Evolutionary conservation across 768 basidiomycete species (phyloP).

Genomic region (Porphyrellus cyaneotinctus): DNA sequence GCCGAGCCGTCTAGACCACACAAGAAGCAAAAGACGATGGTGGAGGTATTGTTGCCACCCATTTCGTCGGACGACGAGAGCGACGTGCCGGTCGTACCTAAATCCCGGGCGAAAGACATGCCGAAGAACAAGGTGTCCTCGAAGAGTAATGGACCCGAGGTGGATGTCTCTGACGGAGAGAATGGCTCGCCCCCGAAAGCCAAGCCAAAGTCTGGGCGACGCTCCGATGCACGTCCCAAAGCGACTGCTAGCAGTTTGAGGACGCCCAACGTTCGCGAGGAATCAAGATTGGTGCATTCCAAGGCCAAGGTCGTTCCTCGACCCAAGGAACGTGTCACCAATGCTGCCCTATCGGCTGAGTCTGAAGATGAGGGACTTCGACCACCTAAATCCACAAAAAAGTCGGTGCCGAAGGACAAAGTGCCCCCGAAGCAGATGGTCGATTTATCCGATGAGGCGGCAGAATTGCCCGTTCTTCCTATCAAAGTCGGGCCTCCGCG

Average conservation of each 20-base stretch:
- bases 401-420: background rate
- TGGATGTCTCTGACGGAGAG: slow-evolving; percentile 1
- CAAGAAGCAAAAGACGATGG: slow-evolving; percentile 19
- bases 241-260: background rate
- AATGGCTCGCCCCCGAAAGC: slow-evolving; percentile 1
- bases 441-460: slow-evolving; percentile 4
- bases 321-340: background rate
- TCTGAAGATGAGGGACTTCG: slow-evolving; percentile 6
- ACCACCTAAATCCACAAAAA: slow-evolving; percentile 1
- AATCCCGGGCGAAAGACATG: background rate
- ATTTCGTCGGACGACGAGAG: slow-evolving; percentile 13
- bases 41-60: slow-evolving; percentile 7
- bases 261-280: background rate
- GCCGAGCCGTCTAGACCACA: slow-evolving; percentile 5
- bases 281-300: background rate
- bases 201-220: background rate
- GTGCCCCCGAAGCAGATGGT: background rate
- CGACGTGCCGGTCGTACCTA: background rate
- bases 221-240: background rate
- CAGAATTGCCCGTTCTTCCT: background rate
- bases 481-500: slow-evolving; percentile 28
- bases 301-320: background rate
- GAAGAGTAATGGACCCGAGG: background rate
- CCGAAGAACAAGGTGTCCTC: background rate
- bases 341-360: background rate